Base-by-base conservation (phyloP, 129 eudicot genomes). In the Flaveria robusta region DNA sequence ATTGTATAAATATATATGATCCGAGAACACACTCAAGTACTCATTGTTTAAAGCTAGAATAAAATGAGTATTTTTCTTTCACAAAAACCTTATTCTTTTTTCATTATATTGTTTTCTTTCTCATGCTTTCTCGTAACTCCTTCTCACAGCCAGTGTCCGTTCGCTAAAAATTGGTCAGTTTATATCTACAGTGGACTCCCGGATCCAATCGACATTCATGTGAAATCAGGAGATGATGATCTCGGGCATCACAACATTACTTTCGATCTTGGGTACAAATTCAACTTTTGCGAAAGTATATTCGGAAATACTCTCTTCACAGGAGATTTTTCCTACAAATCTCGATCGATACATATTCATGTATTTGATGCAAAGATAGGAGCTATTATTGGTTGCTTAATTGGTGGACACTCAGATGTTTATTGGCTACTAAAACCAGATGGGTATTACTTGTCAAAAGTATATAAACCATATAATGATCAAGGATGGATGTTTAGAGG, bases 401-500 rank as follows among this genome's bases (percentile, higher is more conserved):
- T 2, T 1, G 41, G 6, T 37, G 4, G 6, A 7, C 2, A 59
- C 66, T 7, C 41, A 55, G 1, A 58, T 2, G 67, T 45, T 39
- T 73, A 20, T 15, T 73, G 77, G 77, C 45, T 74, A 10, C 26
- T 74, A 22, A 74, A 74, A 43, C 2, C n/a, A 3, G 59, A 60
- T 22, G 78, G 78, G 6, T 74, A 60, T 45, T 74, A 60, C n/a
- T 64, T 74, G 29, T 74, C 78, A 5, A 74, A 74, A 16, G n/a
- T 23, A 24, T 3, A 8, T 1, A 42, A 15, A 74, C 18, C 70
- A 4, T 42, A 23, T 43, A 12, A 45, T 74, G 60, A 74, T 74
- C 70, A 70, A 0, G 42, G n/a, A 3, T 74, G 70, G 78, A 45
- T 2, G 26, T n/a, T 27, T 1, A 39, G 23, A 15, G 77, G 77